Evolutionary conservation across 2,329 filamentous ascomycete genomes (phyloP), one percentile per base, ranked within the genome.

Genomic region (Colletotrichum paranaense): DNA sequence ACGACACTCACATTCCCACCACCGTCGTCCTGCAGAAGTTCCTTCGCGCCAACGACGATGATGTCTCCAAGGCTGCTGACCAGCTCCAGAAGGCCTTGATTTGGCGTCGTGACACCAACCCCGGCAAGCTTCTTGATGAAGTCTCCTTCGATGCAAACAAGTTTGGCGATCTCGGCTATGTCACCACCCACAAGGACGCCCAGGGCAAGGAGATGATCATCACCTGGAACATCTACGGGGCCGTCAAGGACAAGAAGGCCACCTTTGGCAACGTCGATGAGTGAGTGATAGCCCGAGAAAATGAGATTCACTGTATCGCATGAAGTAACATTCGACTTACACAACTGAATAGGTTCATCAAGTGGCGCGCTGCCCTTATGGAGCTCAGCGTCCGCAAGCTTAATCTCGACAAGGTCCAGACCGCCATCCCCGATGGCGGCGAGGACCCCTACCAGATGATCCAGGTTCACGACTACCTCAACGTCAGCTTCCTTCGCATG

Each of bases 151-250:
- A 89, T 78, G 87, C 88, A 76, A 84, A 84, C 71, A 95, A 94
- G 84, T 98, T 97, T 78, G 90, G 87, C 8, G 92, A 92, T 1
- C 83, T 98, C 70, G 96, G 95, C 52, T 98, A 93, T 80, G 89
- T 98, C 63, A 94, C 94, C 1, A 88, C 87, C n/a, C 91, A 97
- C 77, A 86, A 87, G 46, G 86, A 87, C 1, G 85, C 85, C 30
- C 88, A 87, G 63, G 83, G 84, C 72, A 86, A 90, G 78, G 90
- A 92, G 81, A 88, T 78, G 22, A 80, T 98, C 68, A 92, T 95
- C 62, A 97, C 94, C 2, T 98, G 95, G 93, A 98, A 98, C 82
- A 92, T 98, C 79, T 98, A 98, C 80, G 95, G 95, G 16, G 91
- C 91, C 49, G 94, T 95, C 75, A 97, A 97, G 88, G 90, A 94